A percentile compares a stretch with the other conserved stretches of the same genome.
Evolutionary conservation across 305 asterid species (phyloP).

Genomic region (Fraxinus nigra): DNA sequence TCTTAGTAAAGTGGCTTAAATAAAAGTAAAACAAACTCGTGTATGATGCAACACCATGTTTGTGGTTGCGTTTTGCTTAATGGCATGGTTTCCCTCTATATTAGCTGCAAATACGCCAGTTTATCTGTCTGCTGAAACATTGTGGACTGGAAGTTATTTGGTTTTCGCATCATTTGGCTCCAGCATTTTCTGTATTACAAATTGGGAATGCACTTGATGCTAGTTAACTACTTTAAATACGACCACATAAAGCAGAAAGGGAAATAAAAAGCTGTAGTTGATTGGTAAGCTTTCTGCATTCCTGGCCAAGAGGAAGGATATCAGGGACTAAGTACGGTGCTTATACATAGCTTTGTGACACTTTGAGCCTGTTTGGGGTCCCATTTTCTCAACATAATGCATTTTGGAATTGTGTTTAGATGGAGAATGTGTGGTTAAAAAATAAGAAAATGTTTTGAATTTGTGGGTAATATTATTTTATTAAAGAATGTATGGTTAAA

Average conservation of each 20-base stretch:
- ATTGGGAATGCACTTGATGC: background rate
- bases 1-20: background rate
- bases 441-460: too few species aligned
- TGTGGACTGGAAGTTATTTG: background rate
- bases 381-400: too few species aligned
- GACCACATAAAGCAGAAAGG: background rate
- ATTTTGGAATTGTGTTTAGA: too few species aligned
- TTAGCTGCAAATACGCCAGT: background rate
- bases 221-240: background rate
- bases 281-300: background rate
- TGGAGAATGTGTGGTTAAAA: too few species aligned
- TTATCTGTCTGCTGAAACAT: background rate
- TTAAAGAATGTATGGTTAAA: too few species aligned
- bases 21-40: slow-evolving; percentile 32
- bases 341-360: background rate
- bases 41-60: slow-evolving; percentile 1
- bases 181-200: background rate
- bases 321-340: background rate
- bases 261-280: background rate
- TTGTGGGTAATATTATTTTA: too few species aligned
- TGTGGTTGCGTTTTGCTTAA: slow-evolving; percentile 19
- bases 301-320: background rate
- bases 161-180: background rate
- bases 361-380: too few species aligned
- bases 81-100: background rate